A percentile compares a stretch with the other conserved stretches of the same genome.
Evolutionary conservation across 139 green algal species (phyloP).

Genomic region (Gonium pectorale): DNA sequence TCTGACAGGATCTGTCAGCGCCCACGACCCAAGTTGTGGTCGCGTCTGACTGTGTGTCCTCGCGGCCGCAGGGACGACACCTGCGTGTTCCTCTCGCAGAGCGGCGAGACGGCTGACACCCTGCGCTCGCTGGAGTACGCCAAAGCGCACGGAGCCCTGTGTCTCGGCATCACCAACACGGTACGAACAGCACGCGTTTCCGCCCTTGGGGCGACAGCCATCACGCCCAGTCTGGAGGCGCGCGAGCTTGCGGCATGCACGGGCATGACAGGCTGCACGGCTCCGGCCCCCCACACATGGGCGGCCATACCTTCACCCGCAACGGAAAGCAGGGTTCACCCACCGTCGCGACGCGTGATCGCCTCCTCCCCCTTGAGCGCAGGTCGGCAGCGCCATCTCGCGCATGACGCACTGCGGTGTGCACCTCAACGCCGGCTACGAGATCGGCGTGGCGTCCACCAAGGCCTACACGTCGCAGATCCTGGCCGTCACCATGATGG

Average conservation of each 20-base stretch:
- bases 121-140: constrained; percentile 89
- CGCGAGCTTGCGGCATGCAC: no score
- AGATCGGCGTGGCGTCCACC: constrained; percentile 98
- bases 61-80: constrained; percentile 90
- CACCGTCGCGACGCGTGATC: no score
- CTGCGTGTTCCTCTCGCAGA: constrained; percentile 94
- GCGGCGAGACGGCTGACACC: constrained; percentile 97
- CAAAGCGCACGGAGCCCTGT: constrained; percentile 89
- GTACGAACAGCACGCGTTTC: constrained; percentile 69
- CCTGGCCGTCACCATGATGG: constrained; percentile 93
- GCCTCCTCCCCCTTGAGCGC: background rate
- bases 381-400: constrained; percentile 85
- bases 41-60: no score
- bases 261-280: no score
- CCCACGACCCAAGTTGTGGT: no score
- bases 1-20: no score
- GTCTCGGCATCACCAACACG: constrained; percentile 98
- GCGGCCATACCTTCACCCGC: no score
- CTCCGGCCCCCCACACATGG: no score
- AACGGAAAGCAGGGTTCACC: no score
- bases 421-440: constrained; percentile 96
- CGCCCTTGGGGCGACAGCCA: no score
- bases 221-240: no score
- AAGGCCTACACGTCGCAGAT: constrained; percentile 93
- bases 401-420: constrained; percentile 93